Evolutionary conservation across 371 early-diverging fungal genomes (phyloP).

Genomic region (Mucor racemosus): DNA sequence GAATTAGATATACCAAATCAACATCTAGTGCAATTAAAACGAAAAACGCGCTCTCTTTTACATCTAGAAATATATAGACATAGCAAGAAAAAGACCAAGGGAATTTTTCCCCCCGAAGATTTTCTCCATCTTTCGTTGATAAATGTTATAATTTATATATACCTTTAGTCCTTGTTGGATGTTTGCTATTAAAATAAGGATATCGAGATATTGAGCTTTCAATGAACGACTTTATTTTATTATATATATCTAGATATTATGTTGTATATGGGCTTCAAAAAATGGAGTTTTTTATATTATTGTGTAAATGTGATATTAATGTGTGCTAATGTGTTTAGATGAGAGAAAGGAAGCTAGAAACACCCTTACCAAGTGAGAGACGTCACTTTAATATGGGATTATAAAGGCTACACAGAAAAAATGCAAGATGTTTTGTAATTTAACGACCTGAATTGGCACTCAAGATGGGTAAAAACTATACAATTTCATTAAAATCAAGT

Average conservation of each 20-base stretch:
- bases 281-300: not conserved
- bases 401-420: not conserved
- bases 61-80: not conserved
- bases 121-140: not conserved
- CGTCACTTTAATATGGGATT: slow-evolving; percentile 3
- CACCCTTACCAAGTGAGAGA: not conserved
- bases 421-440: not conserved
- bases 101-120: not conserved
- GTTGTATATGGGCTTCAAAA: too few relatives aligned
- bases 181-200: not conserved
- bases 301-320: slow-evolving; percentile 3
- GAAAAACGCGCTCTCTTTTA: not conserved
- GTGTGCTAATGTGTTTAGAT: not conserved
- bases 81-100: not conserved
- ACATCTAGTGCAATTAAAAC: not conserved
- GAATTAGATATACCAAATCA: not conserved
- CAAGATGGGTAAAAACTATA: slow-evolving; percentile 25
- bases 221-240: too few relatives aligned
- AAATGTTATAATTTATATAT: not conserved
- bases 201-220: not conserved
- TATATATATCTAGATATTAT: too few relatives aligned
- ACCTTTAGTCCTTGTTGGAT: not conserved
- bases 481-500: not conserved
- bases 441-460: slow-evolving; percentile 6
- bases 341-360: slow-evolving; percentile 1